Percentiles rank a stretch among this genome's conserved stretches.
Evolutionary conservation across 164 flowering plant species (phyloP).

Genomic region (Warburgia ugandensis): DNA sequence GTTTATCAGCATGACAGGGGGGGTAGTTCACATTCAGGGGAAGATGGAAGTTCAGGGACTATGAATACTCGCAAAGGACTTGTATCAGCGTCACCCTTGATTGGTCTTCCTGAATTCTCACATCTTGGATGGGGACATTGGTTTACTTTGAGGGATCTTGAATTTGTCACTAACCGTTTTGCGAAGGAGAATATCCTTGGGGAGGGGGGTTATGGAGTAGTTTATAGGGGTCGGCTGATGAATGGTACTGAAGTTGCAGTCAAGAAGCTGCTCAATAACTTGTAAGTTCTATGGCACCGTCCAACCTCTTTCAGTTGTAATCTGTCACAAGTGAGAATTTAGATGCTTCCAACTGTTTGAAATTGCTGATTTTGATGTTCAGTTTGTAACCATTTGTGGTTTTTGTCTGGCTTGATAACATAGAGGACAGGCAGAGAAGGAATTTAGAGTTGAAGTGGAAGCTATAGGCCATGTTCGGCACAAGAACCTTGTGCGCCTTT

Average conservation of each 20-base stretch:
- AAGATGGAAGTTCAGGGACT: constrained; percentile 64
- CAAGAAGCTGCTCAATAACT: constrained; percentile 77
- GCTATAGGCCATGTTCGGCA: constrained; percentile 21
- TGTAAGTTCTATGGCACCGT: constrained; percentile 39
- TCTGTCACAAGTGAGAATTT: background rate
- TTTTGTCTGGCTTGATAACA: background rate
- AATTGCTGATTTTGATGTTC: background rate
- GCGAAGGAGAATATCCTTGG: constrained; percentile 58
- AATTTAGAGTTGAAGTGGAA: constrained; percentile 21
- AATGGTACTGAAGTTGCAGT: constrained; percentile 90
- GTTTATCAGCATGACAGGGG: constrained; percentile 52
- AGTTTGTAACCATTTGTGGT: background rate
- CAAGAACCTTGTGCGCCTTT: constrained; percentile 17
- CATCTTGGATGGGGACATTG: constrained; percentile 99
- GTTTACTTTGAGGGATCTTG: constrained; percentile 88
- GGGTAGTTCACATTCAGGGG: constrained; percentile 74
- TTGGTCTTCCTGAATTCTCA: constrained; percentile 82
- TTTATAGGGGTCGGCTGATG: constrained; percentile 59
- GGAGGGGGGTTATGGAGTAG: constrained; percentile 95
- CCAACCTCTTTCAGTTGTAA: no score
- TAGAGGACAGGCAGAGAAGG: constrained; percentile 20
- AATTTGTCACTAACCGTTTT: constrained; percentile 61
- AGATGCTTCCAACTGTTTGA: background rate
- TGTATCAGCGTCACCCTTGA: constrained; percentile 63
- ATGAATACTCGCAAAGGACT: constrained; percentile 27